Evolutionary conservation across 495 filamentous ascomycete species (phyloP).

Genomic region (Xylona heveae): DNA sequence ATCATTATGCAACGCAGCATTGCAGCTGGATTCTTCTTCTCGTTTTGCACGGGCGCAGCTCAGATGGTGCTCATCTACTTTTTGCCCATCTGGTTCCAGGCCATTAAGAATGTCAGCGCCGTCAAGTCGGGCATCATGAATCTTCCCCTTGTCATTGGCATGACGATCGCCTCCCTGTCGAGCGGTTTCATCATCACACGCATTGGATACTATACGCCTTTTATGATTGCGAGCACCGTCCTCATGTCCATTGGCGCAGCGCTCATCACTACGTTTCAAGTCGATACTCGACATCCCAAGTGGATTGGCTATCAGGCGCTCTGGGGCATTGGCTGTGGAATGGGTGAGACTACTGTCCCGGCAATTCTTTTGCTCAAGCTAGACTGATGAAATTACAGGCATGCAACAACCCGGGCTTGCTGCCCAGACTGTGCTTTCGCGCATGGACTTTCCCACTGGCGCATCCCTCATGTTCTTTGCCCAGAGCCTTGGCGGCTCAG

Average conservation of each 20-base stretch:
- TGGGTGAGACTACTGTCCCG: no score
- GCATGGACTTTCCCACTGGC: conserved; percentile 35
- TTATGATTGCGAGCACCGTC: conserved; percentile 2
- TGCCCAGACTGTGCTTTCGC: conserved; percentile 35
- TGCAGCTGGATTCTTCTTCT: background rate
- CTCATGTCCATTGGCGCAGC: conserved; percentile 4
- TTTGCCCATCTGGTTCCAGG: conserved; percentile 62
- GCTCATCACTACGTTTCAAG: background rate
- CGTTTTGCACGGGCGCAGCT: conserved; percentile 3
- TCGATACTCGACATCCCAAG: background rate
- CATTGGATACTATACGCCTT: conserved; percentile 6
- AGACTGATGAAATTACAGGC: no score
- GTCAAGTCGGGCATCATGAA: conserved; percentile 36
- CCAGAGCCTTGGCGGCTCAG: conserved; percentile 41
- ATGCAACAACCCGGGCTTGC: conserved; percentile 47
- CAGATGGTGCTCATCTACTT: conserved; percentile 25
- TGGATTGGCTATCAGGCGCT: conserved; percentile 1
- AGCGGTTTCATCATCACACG: background rate
- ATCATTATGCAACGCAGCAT: conserved; percentile 4
- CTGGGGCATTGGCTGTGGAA: background rate
- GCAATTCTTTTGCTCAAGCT: no score
- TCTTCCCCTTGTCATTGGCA: conserved; percentile 25
- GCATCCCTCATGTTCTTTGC: conserved; percentile 42
- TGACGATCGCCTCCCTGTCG: no score
- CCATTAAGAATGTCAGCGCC: conserved; percentile 34